These are phyloP conservation scores for Paraurostyla sp. DNA, from an alignment of 73 alveolate genomes.

Conservation along the genomic window DNA sequence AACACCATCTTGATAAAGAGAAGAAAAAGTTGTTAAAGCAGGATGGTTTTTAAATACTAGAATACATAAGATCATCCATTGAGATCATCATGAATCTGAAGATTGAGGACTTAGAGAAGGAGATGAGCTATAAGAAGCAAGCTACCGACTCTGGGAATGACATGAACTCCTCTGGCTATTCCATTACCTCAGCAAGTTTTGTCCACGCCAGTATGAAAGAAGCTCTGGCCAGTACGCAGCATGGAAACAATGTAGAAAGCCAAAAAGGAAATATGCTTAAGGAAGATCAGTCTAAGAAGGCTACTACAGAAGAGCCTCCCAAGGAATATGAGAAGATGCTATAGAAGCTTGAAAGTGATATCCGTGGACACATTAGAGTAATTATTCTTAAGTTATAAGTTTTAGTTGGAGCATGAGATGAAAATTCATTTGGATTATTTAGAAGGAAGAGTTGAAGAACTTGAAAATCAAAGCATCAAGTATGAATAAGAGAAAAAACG, in stretches of 20 bases:
- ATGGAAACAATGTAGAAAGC: background rate
- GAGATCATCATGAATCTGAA: conserved; percentile 69
- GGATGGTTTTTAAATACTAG: conserved; percentile 62
- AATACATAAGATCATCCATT: conserved; percentile 64
- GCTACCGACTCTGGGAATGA: conserved; percentile 35
- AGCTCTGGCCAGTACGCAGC: conserved; percentile 42
- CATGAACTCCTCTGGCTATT: conserved; percentile 25
- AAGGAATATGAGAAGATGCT: conserved; percentile 69
- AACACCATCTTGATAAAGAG: conserved; percentile 45
- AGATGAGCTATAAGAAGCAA: conserved; percentile 15
- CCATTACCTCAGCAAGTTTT: conserved; percentile 9
- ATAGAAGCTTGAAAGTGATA: conserved; percentile 61
- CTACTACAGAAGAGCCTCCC: conserved; percentile 52
- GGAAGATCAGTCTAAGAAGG: conserved; percentile 8
- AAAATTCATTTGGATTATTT: conserved; percentile 57
- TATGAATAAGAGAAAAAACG: conserved; percentile 18
- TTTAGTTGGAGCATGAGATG: conserved; percentile 63
- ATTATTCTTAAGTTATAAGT: background rate
- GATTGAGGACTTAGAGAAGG: conserved; percentile 65
- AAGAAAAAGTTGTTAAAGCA: conserved; percentile 17
- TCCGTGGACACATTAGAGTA: conserved; percentile 67
- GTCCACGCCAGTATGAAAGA: conserved; percentile 60
- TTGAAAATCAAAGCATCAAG: conserved; percentile 25
- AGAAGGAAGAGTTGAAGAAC: conserved; percentile 54
- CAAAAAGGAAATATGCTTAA: conserved; percentile 11